These are phyloP conservation scores for Nissolia schottii DNA, from an alignment of 306 rosid genomes.

Conservation along the genomic window DNA sequence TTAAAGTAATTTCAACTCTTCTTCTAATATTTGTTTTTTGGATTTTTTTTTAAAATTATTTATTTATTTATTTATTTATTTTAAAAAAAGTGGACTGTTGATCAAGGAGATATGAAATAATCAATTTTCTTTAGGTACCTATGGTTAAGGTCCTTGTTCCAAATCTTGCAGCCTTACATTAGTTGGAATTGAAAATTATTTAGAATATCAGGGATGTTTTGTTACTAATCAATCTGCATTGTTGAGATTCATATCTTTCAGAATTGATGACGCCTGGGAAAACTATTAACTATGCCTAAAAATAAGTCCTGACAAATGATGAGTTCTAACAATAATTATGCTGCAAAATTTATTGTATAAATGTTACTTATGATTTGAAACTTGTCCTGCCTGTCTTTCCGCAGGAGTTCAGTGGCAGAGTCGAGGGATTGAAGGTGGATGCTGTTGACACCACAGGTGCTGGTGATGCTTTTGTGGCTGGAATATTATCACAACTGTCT, in stretches of 20 bases:
- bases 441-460: conserved; percentile 96
- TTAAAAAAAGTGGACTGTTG: background rate
- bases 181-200: background rate
- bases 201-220: background rate
- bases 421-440: conserved; percentile 72
- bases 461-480: conserved; percentile 99
- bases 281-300: background rate
- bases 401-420: conserved; percentile 88
- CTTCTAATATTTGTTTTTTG: background rate
- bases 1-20: background rate
- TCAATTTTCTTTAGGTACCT: background rate
- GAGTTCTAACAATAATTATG: background rate
- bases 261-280: background rate
- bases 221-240: background rate
- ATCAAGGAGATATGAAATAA: background rate
- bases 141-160: background rate
- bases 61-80: no score
- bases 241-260: background rate
- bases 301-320: background rate
- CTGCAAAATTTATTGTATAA: background rate
- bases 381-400: conserved; percentile 5
- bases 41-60: no score
- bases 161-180: background rate
- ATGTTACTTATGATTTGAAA: conserved; percentile 5
- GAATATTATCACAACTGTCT: conserved; percentile 74